Conservation (phyloP, 345 rosid species). For the Ricinus communis region DNA sequence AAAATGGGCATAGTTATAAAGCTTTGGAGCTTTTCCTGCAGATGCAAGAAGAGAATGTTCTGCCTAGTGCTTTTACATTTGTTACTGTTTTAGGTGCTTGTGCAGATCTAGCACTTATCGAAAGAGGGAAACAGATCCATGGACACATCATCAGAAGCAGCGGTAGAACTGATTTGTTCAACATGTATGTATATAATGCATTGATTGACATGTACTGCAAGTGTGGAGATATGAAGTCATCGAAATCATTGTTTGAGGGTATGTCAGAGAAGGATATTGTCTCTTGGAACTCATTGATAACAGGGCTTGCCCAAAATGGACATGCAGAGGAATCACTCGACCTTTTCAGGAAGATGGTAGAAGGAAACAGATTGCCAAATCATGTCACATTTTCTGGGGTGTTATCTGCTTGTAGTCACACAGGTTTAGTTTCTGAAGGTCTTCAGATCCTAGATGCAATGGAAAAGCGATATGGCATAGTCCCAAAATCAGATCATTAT, state of each 20-base stretch:
- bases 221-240: conserved; percentile 44
- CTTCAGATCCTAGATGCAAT: conserved; percentile 35
- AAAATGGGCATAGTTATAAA: conserved; percentile 33
- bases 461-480: conserved; percentile 33
- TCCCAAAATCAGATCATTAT: conserved; percentile 37
- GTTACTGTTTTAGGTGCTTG: conserved; percentile 51
- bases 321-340: conserved; percentile 33
- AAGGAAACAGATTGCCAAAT: conserved; percentile 41
- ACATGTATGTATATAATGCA: conserved; percentile 37
- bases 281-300: conserved; percentile 53
- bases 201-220: conserved; percentile 49
- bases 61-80: conserved; percentile 39
- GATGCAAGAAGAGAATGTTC: conserved; percentile 40
- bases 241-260: conserved; percentile 43
- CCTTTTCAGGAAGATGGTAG: conserved; percentile 32
- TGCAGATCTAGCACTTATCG: conserved; percentile 43
- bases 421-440: conserved; percentile 41
- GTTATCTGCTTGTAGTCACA: conserved; percentile 41
- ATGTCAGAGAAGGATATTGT: conserved; percentile 54
- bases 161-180: conserved; percentile 49
- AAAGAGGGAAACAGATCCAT: conserved; percentile 48
- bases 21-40: conserved; percentile 35
- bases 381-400: conserved; percentile 58
- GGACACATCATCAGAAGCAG: conserved; percentile 37
- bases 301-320: conserved; percentile 50